Evolutionary conservation across 1,284 basidiomycete genomes (phyloP).

Genomic region (Hymenochaete sp.): DNA sequence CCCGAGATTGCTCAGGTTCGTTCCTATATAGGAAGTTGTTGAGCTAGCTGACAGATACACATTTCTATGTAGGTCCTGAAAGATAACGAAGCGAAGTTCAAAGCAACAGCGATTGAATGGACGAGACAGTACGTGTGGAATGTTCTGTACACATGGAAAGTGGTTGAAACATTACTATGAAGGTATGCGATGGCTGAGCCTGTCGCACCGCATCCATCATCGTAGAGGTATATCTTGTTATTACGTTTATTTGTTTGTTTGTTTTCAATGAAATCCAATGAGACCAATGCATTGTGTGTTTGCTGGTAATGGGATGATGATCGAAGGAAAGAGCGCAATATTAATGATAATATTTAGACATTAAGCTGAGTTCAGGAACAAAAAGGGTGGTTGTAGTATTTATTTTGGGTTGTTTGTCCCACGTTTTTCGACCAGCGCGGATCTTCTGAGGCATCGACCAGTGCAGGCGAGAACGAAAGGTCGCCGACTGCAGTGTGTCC

Average conservation of each 20-base stretch:
- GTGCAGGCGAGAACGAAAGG: too few species aligned
- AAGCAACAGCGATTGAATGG: constrained; percentile 67
- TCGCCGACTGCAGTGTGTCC: too few species aligned
- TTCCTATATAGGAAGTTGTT: constrained; percentile 1
- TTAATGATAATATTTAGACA: too few species aligned
- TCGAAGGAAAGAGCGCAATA: too few species aligned
- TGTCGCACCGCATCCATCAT: too few species aligned
- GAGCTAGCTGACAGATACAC: neutral
- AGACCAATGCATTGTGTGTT: too few species aligned
- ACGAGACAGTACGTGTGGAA: constrained; percentile 56
- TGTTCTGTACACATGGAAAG: neutral
- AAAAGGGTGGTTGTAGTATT: neutral
- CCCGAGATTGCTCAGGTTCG: constrained; percentile 60
- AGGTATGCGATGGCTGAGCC: too few species aligned
- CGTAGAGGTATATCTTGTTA: neutral
- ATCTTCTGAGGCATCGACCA: neutral
- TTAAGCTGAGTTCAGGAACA: neutral
- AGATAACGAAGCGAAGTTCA: constrained; percentile 62
- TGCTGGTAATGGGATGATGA: neutral
- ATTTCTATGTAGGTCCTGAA: constrained; percentile 47
- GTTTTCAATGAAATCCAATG: neutral
- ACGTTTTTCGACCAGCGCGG: neutral
- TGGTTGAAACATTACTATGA: too few species aligned
- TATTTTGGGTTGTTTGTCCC: neutral
- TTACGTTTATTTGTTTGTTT: neutral